Evolutionary conservation across 139 green algal genomes (phyloP).

Genomic region (Chlorella sp.): DNA sequence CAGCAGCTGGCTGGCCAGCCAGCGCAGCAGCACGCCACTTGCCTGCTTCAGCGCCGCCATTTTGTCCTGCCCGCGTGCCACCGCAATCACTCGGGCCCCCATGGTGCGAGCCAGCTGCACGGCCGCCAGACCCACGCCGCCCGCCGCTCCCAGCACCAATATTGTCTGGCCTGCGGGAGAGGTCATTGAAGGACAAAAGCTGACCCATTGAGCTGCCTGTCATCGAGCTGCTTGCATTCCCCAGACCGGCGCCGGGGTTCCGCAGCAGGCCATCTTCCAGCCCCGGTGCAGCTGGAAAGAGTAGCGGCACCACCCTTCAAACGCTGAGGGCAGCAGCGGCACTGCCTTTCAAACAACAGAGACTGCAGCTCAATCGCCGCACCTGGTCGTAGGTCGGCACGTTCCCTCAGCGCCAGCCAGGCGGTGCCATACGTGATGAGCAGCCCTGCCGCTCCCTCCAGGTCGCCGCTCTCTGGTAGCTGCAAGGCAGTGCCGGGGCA

Average conservation of each 20-base stretch:
- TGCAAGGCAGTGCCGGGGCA: no score
- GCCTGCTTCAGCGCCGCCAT: conserved; percentile 36
- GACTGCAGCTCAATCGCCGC: background rate
- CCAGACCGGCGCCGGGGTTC: no score
- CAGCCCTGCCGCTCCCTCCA: conserved; percentile 65
- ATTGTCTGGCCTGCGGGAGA: conserved; percentile 74
- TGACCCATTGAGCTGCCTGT: no score
- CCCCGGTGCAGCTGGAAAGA: no score
- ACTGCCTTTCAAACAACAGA: no score
- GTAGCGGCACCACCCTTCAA: no score
- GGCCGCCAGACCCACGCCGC: conserved; percentile 88
- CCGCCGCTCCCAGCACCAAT: conserved; percentile 85
- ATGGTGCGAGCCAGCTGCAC: conserved; percentile 74
- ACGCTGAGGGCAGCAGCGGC: no score
- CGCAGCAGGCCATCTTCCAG: no score
- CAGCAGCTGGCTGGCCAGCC: no score
- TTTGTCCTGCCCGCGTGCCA: conserved; percentile 59
- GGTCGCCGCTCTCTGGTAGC: conserved; percentile 44
- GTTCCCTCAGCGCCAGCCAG: conserved; percentile 79
- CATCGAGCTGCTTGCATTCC: no score
- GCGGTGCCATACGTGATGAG: conserved; percentile 90
- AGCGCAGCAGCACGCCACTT: background rate
- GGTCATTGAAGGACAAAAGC: background rate
- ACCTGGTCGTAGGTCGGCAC: conserved; percentile 70
- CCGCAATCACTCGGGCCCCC: conserved; percentile 79